These are phyloP conservation scores for Cutaneotrichosporon sp. DNA, from an alignment of 1,284 basidiomycete genomes.

Conservation along the genomic window DNA sequence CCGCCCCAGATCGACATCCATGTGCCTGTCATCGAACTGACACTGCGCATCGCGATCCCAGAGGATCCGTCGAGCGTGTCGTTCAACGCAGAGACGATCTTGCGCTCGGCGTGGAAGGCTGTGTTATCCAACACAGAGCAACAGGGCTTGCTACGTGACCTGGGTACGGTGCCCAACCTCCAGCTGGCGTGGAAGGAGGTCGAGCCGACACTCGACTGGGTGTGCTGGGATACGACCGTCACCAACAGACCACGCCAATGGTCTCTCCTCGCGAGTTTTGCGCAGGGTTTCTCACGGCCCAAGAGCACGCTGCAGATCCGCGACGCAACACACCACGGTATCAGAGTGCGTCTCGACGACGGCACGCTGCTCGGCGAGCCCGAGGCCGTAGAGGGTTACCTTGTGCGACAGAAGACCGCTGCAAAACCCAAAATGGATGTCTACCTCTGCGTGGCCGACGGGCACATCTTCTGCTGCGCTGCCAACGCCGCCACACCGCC, in stretches of 20 bases:
- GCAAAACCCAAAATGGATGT: slow-evolving; percentile 31
- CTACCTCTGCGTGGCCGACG: slow-evolving; percentile 45
- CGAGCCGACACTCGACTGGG: slow-evolving; percentile 48
- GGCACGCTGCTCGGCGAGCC: slow-evolving; percentile 46
- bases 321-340: slow-evolving; percentile 41
- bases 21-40: slow-evolving; percentile 38
- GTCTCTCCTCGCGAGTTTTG: slow-evolving; percentile 46
- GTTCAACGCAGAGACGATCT: slow-evolving; percentile 30
- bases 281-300: slow-evolving; percentile 10
- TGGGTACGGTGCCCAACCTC: slow-evolving; percentile 27
- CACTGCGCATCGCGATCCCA: slow-evolving; percentile 40
- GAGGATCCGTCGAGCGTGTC: slow-evolving; percentile 30
- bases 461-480: slow-evolving; percentile 40
- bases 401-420: slow-evolving; percentile 33
- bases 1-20: slow-evolving; percentile 42
- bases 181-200: slow-evolving; percentile 46
- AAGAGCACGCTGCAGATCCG: slow-evolving; percentile 37
- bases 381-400: slow-evolving; percentile 47
- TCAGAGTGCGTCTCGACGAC: slow-evolving; percentile 38
- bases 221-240: slow-evolving; percentile 40
- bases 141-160: slow-evolving; percentile 31
- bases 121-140: slow-evolving; percentile 33
- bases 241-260: slow-evolving; percentile 40
- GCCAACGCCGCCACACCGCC: slow-evolving; percentile 38
- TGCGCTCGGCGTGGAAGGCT: slow-evolving; percentile 38